Base-by-base conservation (phyloP, 192 early-diverging fungal genomes). In the Chytriomyces hyalinus region DNA sequence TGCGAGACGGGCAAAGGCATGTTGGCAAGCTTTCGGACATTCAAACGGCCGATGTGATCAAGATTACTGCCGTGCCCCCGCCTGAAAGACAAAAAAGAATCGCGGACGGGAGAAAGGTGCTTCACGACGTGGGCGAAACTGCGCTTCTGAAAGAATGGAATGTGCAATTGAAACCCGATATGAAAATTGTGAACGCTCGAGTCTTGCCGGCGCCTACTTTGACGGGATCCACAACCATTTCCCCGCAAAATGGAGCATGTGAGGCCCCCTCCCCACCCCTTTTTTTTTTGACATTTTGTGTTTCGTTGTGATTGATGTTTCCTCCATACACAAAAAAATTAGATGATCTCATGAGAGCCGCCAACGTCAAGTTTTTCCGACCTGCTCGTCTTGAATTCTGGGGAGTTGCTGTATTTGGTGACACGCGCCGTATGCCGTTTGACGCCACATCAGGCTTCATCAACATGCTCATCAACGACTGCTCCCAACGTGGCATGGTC, bases 141-240 rank as follows among this genome's bases (percentile, higher is more conserved):
- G 6, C n/a, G 8, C 46, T 73, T 13, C 9, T 73, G 59, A 73
- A 73, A 45, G 77, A 73, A 8, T 83, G 82, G 82, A 78, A 78
- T 17, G 75, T 83, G 13, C 61, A 43, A 17, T 24, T 83, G 20
- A 48, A 83, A 20, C 78, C 82, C 8, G 49, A 83, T 10, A 83
- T 83, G 82, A 78, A 80, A 60, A 51, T 66, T 36, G 68, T 83
- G 26, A 70, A 76, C 15, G 82, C 72, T 5, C 78, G 83, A 15
- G 65, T 84, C 59, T 49, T 84, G 24, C 77, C 77, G 15, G 51
- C 71, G 5, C 83, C 83, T 0, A 26, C 49, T 48, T 20, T 78
- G 9, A 78, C 77, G 26, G 77, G 77, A 15, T 36, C 59, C 28
- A 49, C 62, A 60, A 73, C 28, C 6, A 20, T 20, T n/a, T 57